Conservation (phyloP, 306 rosid genomes). For the Prunus dulcis region DNA sequence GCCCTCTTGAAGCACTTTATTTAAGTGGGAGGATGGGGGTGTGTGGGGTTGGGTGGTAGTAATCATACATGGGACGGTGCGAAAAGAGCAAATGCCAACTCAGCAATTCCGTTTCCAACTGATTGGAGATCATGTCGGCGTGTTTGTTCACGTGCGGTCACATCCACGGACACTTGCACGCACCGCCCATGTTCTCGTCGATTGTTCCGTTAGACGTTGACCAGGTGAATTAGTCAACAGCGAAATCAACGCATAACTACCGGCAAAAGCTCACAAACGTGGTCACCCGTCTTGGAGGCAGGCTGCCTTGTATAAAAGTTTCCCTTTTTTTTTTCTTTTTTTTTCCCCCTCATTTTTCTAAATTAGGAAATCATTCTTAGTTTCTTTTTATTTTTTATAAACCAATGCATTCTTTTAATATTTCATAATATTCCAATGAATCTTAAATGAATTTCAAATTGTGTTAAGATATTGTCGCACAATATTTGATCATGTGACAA, state of each 20-base stretch:
- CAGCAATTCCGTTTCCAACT: conserved; percentile 39
- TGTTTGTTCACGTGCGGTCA: conserved; percentile 28
- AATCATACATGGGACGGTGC: conserved; percentile 50
- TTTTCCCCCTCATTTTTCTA: background rate
- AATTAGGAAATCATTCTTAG: background rate
- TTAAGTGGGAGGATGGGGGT: background rate
- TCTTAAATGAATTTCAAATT: background rate
- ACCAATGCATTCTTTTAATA: background rate
- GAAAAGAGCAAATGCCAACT: conserved; percentile 37
- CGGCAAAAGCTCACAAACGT: background rate
- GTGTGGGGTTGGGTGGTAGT: conserved; percentile 32
- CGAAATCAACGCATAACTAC: background rate
- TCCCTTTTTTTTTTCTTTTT: background rate
- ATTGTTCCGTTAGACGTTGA: conserved; percentile 6
- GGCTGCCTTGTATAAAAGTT: background rate
- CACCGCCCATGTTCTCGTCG: background rate
- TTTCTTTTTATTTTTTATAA: background rate
- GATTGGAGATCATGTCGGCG: conserved; percentile 40
- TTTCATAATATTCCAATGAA: background rate
- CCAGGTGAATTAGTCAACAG: background rate
- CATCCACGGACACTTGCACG: conserved; percentile 14
- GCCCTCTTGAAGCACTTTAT: conserved; percentile 22
- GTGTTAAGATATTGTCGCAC: background rate
- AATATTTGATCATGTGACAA: background rate
- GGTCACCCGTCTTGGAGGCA: background rate